Conservation (phyloP, 2,329 filamentous ascomycete genomes). For the Alternaria brassicae region DNA sequence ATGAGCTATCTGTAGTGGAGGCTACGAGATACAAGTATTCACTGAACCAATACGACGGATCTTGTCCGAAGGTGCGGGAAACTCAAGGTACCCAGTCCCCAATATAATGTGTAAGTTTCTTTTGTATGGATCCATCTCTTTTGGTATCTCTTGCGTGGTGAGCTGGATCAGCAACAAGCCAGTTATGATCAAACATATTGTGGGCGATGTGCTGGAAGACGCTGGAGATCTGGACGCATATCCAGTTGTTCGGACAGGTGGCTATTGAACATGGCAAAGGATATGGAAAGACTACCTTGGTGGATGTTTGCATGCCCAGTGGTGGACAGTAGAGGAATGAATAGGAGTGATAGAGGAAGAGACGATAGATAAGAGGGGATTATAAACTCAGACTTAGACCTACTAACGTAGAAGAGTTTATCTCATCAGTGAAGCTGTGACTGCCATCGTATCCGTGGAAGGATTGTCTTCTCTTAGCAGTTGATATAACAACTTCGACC, state of each 20-base stretch:
- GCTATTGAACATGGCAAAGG: neutral
- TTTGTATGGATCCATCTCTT: neutral
- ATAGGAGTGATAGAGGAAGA: neutral
- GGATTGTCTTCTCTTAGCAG: neutral
- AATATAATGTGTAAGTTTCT: neutral
- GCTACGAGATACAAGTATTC: neutral
- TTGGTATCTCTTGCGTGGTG: neutral
- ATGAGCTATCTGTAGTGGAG: neutral
- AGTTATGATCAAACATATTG: neutral
- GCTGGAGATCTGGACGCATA: neutral
- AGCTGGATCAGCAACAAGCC: neutral
- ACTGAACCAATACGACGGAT: neutral
- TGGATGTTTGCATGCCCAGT: neutral
- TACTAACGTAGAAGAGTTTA: no score
- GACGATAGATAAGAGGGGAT: neutral
- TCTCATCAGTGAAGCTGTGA: neutral
- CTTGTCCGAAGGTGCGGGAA: neutral
- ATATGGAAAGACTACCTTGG: neutral
- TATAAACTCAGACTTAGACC: neutral
- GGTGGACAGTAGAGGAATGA: neutral
- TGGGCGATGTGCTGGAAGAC: neutral
- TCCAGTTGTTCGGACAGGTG: neutral
- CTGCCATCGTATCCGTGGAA: neutral
- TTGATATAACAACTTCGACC: neutral
- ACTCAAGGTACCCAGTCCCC: neutral